Base-by-base conservation (phyloP, 441 rosid genomes). In the Croton laevigatus region DNA sequence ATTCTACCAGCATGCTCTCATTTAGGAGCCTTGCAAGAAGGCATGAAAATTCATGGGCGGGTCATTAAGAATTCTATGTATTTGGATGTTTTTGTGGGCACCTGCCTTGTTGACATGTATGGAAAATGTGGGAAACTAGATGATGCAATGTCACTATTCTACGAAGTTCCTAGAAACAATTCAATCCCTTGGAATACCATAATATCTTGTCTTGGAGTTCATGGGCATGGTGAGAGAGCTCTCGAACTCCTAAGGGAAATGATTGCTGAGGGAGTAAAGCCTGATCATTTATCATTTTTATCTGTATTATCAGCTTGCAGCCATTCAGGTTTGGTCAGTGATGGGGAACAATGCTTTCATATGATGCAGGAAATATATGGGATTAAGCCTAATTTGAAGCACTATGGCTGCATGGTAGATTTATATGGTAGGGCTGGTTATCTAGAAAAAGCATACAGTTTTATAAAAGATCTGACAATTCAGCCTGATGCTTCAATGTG, bases 391-490 rank as follows among this genome's bases (percentile, higher is more conserved):
- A 73, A 76, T 76, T 71, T 88, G 83, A 87, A 84, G 80, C 97
- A 91, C 59, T 91, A 81, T 70, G 88, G 97, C 54, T 89, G 95
- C 81, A 89, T 91, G 93, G 92, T 91, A 54, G 96, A 91, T 81
- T 77, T 91, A 81, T 87, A 76, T 65, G 91, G 91, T 65, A 76
- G 96, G 73, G 89, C 96, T 74, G 96, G 97, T 63, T 60, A 72
- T 22, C 73, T 91, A 71, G 88, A 85, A 71, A 83, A 67, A 73
- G 97, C 92, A 16, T 85, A 71, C 67, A 68, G 76, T 64, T 84
- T 87, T 46, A 85, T 89, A 57, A 74, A 81, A 68, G 44, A 69
- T 68, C 86, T 89, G 94, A 89, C 89, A 11, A 64, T 91, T n/a
- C 71, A 59, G 78, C 92, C 97, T 14, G 96, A 89, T 81, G 85